Conservation (phyloP, 108 stramenopile genomes). For the Cyclostephanos invisitatus region DNA sequence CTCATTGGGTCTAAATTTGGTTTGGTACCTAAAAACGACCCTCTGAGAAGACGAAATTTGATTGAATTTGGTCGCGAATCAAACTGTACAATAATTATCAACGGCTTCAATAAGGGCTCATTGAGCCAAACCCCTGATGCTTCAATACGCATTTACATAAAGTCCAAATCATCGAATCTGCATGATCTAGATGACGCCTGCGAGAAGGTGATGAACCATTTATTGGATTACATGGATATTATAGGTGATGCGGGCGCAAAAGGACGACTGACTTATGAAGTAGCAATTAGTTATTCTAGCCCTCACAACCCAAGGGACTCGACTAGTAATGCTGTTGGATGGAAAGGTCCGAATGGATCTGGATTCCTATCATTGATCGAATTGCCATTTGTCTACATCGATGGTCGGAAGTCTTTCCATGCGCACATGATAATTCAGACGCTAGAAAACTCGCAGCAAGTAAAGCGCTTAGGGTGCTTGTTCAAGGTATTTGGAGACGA, state of each 20-base stretch:
- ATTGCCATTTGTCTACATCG: not conserved
- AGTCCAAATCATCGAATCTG: not conserved
- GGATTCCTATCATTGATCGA: not conserved
- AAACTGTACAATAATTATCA: not conserved
- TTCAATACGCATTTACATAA: not conserved
- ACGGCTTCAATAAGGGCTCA: not conserved
- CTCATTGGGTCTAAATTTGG: not conserved
- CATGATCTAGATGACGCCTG: not conserved
- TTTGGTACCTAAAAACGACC: not conserved
- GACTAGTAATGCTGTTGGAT: not conserved
- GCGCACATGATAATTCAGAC: not conserved
- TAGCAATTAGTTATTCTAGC: not conserved
- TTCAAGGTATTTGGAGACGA: not conserved
- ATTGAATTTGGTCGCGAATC: not conserved
- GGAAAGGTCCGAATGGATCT: not conserved
- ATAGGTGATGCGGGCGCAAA: not conserved
- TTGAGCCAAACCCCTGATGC: not conserved
- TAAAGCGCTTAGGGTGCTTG: not conserved
- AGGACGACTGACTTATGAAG: constrained; percentile 5
- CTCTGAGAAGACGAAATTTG: not conserved
- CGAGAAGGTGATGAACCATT: not conserved
- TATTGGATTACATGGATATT: not conserved
- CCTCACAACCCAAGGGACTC: not conserved
- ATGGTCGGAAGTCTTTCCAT: not conserved
- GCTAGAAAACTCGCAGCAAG: not conserved